Percentiles rank a stretch among this genome's conserved stretches.
phyloP scores from a whole-genome alignment of 169 alveolate species.

The Eimeria sp. region DNA sequence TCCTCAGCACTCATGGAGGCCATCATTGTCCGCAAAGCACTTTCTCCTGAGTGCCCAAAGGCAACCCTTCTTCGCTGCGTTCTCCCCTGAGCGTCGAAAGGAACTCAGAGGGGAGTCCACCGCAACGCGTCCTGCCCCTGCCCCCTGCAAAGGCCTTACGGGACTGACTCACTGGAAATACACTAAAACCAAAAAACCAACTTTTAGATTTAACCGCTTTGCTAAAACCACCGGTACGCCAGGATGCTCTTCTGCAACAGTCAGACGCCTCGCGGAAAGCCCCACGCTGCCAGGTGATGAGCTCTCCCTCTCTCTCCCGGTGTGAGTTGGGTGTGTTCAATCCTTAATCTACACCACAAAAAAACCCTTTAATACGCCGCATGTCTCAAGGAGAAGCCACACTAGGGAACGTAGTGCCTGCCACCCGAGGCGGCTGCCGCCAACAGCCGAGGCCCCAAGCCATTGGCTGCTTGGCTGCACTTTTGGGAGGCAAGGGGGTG shows the following conservation, averaged over 20 bases:
- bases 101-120: conserved; percentile 5
- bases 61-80: neutral
- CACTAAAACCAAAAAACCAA: neutral
- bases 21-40: conserved; percentile 38
- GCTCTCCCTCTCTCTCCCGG: neutral
- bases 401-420: neutral
- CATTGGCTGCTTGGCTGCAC: conserved; percentile 38
- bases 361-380: neutral
- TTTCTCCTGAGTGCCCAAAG: neutral
- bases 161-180: neutral
- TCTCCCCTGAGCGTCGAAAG: neutral
- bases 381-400: neutral
- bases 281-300: conserved; percentile 31
- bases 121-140: neutral
- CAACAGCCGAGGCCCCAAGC: conserved; percentile 49
- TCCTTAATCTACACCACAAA: neutral
- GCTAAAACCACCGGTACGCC: neutral
- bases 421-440: conserved; percentile 48
- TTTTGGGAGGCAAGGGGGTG: neutral
- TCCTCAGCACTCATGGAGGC: conserved; percentile 76
- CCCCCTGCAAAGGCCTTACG: neutral
- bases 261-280: conserved; percentile 34
- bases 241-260: conserved; percentile 23
- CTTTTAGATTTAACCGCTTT: neutral
- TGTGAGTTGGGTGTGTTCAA: neutral